Percentiles rank a stretch among this genome's conserved stretches.
Evolutionary conservation across 108 stramenopile genomes (phyloP).

Genomic region (Fragilariopsis cylindrus): DNA sequence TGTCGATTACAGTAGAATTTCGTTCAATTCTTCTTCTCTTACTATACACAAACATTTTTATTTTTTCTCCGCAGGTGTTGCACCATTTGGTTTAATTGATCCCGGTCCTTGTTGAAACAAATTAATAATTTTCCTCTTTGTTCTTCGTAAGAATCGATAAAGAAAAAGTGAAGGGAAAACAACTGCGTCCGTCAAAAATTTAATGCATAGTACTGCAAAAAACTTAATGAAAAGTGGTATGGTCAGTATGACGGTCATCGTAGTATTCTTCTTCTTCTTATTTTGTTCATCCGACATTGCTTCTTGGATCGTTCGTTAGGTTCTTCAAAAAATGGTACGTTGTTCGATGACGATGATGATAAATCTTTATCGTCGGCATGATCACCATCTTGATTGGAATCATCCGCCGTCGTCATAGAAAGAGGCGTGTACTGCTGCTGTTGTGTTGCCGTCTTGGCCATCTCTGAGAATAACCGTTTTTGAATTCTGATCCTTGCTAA

Average conservation of each 20-base stretch:
- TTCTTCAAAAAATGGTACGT: neutral
- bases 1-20: too few species aligned
- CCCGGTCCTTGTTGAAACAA: neutral
- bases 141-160: slow-evolving; percentile 47
- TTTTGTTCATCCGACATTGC: neutral
- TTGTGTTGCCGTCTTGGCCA: too few species aligned
- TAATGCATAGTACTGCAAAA: slow-evolving; percentile 59
- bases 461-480: too few species aligned
- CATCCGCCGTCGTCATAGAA: neutral
- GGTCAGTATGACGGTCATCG: slow-evolving; percentile 26
- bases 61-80: too few species aligned
- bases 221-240: slow-evolving; percentile 62
- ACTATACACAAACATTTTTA: too few species aligned
- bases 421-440: too few species aligned
- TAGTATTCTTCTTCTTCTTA: slow-evolving; percentile 4
- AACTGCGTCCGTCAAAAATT: slow-evolving; percentile 67
- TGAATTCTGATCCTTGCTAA: too few species aligned
- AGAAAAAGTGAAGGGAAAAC: slow-evolving; percentile 61
- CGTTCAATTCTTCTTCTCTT: too few species aligned
- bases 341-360: too few species aligned
- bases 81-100: slow-evolving; percentile 4
- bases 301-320: neutral
- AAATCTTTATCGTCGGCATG: neutral
- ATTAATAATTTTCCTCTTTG: slow-evolving; percentile 45
- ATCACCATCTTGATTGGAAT: neutral